Evolutionary conservation across 768 basidiomycete genomes (phyloP).

Genomic region (Leccinum truebloodii): DNA sequence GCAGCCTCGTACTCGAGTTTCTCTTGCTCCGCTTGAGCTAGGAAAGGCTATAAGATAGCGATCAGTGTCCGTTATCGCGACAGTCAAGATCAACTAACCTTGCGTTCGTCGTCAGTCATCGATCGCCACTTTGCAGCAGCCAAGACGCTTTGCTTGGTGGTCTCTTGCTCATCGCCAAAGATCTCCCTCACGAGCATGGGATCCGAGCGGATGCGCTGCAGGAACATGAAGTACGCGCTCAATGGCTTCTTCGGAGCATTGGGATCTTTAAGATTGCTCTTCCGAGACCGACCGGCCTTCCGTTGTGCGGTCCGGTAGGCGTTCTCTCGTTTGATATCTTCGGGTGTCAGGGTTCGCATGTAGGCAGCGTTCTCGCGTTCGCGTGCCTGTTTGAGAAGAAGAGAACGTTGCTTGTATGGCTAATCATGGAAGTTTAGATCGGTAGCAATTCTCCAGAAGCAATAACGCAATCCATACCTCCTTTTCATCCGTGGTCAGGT

Average conservation of each 20-base stretch:
- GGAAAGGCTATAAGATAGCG: slow-evolving; percentile 65
- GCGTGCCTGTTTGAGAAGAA: slow-evolving; percentile 77
- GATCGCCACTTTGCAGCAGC: slow-evolving; percentile 93
- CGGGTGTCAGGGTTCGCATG: slow-evolving; percentile 86
- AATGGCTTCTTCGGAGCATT: slow-evolving; percentile 97
- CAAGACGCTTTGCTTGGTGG: slow-evolving; percentile 91
- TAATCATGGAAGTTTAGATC: slow-evolving; percentile 35
- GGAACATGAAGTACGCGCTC: slow-evolving; percentile 92
- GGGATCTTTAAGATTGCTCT: slow-evolving; percentile 94
- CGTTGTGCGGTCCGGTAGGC: slow-evolving; percentile 88
- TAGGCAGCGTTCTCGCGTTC: slow-evolving; percentile 82
- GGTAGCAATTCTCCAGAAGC: slow-evolving; percentile 27
- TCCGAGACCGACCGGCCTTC: slow-evolving; percentile 88
- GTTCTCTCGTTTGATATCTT: slow-evolving; percentile 95
- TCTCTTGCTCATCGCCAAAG: slow-evolving; percentile 89
- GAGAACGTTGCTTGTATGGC: slow-evolving; percentile 86
- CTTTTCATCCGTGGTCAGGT: slow-evolving; percentile 75
- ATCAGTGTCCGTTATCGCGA: slow-evolving; percentile 15
- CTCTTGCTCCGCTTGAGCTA: slow-evolving; percentile 92
- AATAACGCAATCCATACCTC: slow-evolving; percentile 53
- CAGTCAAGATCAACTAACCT: slow-evolving; percentile 52
- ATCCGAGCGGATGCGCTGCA: slow-evolving; percentile 86
- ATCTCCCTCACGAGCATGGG: slow-evolving; percentile 72
- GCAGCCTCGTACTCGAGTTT: slow-evolving; percentile 92
- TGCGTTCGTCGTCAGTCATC: slow-evolving; percentile 91